Percentiles rank a stretch among this genome's conserved stretches.
phyloP scores from a whole-genome alignment of 176 grass and related monocot genomes.

The Hsuehochloa calcarea region DNA sequence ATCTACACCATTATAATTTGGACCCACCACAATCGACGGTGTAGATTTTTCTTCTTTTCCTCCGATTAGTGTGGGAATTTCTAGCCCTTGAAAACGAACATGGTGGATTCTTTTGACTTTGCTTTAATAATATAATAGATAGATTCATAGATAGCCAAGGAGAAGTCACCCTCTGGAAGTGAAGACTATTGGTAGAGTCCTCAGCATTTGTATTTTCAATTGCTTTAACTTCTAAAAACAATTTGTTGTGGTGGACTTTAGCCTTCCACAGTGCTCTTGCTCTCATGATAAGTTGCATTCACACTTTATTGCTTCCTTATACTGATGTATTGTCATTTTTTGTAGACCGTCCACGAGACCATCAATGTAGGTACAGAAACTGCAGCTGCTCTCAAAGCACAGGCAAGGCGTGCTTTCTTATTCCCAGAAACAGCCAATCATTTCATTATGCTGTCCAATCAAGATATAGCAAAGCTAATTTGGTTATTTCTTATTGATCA shows the following conservation, averaged over 20 bases:
- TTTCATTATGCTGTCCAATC: slow-evolving; percentile 12
- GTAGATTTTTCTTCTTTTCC: no score
- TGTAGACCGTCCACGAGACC: slow-evolving; percentile 87
- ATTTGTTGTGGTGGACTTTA: background rate
- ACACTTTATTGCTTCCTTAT: slow-evolving; percentile 1
- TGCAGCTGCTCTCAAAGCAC: slow-evolving; percentile 85
- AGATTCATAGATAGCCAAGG: background rate
- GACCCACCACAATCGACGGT: no score
- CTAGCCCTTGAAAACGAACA: no score
- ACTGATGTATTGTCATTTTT: slow-evolving; percentile 35
- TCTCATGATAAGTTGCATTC: background rate
- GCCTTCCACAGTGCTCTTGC: background rate
- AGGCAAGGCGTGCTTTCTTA: slow-evolving; percentile 42
- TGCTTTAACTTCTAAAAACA: background rate
- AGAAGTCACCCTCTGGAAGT: background rate
- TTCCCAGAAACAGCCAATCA: slow-evolving; percentile 8
- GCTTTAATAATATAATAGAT: no score
- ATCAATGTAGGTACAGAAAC: slow-evolving; percentile 91
- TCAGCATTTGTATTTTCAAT: background rate
- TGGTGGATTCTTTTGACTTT: no score
- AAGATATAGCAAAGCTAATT: background rate
- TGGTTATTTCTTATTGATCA: slow-evolving; percentile 41
- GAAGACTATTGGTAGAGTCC: slow-evolving; percentile 2
- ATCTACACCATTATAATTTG: no score
- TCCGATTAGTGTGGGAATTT: no score